Evolutionary conservation across 148 eudicot genomes (phyloP), one percentile per base, ranked within the genome.

Genomic region (Diospyros kaki): DNA sequence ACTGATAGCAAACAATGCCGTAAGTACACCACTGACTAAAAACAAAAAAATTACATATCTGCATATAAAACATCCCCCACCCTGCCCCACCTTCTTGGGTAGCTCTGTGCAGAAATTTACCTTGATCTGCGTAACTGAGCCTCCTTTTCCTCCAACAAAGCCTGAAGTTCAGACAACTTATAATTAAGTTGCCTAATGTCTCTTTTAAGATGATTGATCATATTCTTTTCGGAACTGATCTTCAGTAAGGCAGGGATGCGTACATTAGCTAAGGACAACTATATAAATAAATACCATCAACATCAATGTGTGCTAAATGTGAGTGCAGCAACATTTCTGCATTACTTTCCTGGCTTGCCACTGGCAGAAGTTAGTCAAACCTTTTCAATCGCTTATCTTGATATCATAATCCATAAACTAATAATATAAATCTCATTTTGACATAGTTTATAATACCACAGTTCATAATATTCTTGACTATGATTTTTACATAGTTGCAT

Each of bases 161-260:
- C 86, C 77, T 92, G 97, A 75, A 88, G 89, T 74, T 90, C 85
- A 18, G 97, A 85, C 76, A 94, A 55, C 78, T 86, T 87, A 59
- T 82, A 72, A 87, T 84, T 92, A 62, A 92, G 94, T 81, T 92
- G 96, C 78, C 87, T 89, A 50, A 92, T 81, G 77, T 94, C 95
- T 64, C 73, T 83, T 83, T 87, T 86, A 51, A 94, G 93, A 83
- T 76, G 89, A 72, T 79, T 86, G 77, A 92, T 78, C 45, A 89
- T 84, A 66, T 89, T 82, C 78, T 83, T 94, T 83, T 94, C 97
- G 38, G 91, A 89, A 79, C 94, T 86, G 74, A 89, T 94, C 91
- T 89, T 94, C 85, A 94, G 76, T 75, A 94, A 81, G 61, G 93
- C 89, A 84, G 98, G 98, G 84, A 86, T 84, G 75, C 97, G 97